phyloP scores from a whole-genome alignment of 257 asterid genomes.

The Plantago ovata region DNA sequence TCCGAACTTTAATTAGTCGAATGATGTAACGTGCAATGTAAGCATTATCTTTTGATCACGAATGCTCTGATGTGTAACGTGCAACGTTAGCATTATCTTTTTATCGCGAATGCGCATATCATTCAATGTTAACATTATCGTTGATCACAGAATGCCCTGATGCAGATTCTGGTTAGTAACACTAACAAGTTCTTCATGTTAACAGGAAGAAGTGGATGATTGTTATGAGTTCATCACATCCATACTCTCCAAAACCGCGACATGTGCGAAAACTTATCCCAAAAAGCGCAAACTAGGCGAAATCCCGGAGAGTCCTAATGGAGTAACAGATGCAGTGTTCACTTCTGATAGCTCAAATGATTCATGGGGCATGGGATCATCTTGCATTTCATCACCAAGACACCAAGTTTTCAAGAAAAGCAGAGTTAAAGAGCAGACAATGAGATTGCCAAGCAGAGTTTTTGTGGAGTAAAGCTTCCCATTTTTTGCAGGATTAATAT shows the following conservation, averaged over 20 bases:
- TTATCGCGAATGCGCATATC: too few species aligned
- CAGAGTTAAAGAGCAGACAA: slow-evolving; percentile 45
- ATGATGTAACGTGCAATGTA: too few species aligned
- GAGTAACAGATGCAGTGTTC: slow-evolving; percentile 28
- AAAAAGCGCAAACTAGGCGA: slow-evolving; percentile 44
- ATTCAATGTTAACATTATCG: too few species aligned
- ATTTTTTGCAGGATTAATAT: too few species aligned
- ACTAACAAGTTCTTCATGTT: neutral
- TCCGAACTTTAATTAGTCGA: too few species aligned
- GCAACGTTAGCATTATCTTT: too few species aligned
- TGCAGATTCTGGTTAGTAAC: too few species aligned
- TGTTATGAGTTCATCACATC: slow-evolving; percentile 54
- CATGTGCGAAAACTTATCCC: neutral
- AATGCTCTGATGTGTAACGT: too few species aligned
- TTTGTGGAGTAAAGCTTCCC: slow-evolving; percentile 34
- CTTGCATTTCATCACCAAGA: slow-evolving; percentile 30
- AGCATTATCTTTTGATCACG: too few species aligned
- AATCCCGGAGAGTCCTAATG: slow-evolving; percentile 35
- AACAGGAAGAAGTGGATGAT: slow-evolving; percentile 66
- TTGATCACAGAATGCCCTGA: too few species aligned
- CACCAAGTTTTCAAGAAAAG: slow-evolving; percentile 41
- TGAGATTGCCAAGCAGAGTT: slow-evolving; percentile 54
- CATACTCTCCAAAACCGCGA: slow-evolving; percentile 20
- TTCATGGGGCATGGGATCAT: slow-evolving; percentile 31
- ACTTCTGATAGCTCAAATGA: slow-evolving; percentile 40